These are phyloP conservation scores for Cryptococcus sp. DNA, from an alignment of 1,284 basidiomycete species.

Conservation along the genomic window DNA sequence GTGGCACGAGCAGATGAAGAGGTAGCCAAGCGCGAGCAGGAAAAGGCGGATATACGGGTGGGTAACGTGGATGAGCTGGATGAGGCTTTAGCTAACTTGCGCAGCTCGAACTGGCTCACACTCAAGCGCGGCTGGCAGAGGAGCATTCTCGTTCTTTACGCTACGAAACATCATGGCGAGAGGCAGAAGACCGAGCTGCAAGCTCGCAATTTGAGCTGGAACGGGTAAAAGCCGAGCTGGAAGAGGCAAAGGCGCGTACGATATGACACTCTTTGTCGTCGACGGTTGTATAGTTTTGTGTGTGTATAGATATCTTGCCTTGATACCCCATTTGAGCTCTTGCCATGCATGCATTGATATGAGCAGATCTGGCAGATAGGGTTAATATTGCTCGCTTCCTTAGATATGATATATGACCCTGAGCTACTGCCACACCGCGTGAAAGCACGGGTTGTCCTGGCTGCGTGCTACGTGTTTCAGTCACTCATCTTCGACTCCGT, in stretches of 20 bases:
- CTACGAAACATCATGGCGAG: constrained; percentile 43
- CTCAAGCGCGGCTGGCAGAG: constrained; percentile 27
- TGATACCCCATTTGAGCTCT: not conserved
- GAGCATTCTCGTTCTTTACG: constrained; percentile 35
- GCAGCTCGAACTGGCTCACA: constrained; percentile 27
- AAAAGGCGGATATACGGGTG: constrained; percentile 30
- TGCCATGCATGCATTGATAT: too few species aligned
- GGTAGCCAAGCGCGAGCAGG: constrained; percentile 22
- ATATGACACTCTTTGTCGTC: not conserved
- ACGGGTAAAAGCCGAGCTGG: constrained; percentile 40
- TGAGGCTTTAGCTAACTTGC: not conserved
- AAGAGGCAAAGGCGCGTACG: constrained; percentile 35
- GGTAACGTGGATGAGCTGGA: not conserved
- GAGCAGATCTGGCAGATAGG: too few species aligned
- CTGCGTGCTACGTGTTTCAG: too few species aligned
- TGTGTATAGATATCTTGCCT: not conserved
- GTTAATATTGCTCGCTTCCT: too few species aligned
- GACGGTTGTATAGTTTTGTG: not conserved
- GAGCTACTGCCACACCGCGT: too few species aligned
- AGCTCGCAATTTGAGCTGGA: constrained; percentile 44
- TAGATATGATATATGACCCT: too few species aligned
- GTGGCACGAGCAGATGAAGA: constrained; percentile 25
- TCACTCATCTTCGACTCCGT: too few species aligned
- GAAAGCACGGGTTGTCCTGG: too few species aligned
- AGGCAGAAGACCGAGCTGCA: constrained; percentile 46